Percentiles rank a stretch among this genome's conserved stretches.
phyloP scores from a whole-genome alignment of 2,329 filamentous ascomycete genomes.

The Cytospora paraplurivora region DNA sequence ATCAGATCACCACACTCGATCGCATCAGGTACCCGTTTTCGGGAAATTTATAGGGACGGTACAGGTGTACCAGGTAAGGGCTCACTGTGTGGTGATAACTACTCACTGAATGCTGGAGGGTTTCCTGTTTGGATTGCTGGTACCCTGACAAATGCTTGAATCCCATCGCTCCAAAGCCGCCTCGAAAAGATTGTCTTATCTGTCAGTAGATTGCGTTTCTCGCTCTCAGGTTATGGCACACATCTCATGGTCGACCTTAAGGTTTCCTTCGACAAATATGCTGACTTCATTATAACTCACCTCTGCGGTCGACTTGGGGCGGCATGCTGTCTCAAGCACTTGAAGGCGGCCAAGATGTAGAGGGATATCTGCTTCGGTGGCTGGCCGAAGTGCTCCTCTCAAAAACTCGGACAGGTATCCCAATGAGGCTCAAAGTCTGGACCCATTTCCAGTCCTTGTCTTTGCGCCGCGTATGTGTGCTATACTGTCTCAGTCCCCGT shows the following conservation, averaged over 20 bases:
- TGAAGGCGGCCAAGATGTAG: neutral
- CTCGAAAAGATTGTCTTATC: too few relatives aligned
- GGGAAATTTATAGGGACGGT: too few relatives aligned
- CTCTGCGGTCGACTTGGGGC: neutral
- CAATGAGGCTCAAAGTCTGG: neutral
- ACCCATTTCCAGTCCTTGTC: neutral
- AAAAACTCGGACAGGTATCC: neutral
- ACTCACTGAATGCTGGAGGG: too few relatives aligned
- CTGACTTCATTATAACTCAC: neutral
- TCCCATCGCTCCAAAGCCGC: too few relatives aligned
- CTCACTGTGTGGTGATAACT: too few relatives aligned
- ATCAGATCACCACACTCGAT: neutral
- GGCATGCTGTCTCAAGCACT: neutral
- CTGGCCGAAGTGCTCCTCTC: neutral
- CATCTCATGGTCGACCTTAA: neutral
- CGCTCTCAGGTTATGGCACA: neutral
- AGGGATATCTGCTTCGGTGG: neutral
- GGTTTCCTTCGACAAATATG: neutral
- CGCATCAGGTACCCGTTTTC: too few relatives aligned
- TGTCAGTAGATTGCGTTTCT: too few relatives aligned
- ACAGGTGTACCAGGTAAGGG: too few relatives aligned
- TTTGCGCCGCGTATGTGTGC: neutral
- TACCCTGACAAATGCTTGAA: too few relatives aligned
- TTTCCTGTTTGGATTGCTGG: too few relatives aligned
- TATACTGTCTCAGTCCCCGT: neutral